These are phyloP conservation scores for Neoscytalidium dimidiatum DNA, from an alignment of 2,329 filamentous ascomycete species.

Conservation along the genomic window DNA sequence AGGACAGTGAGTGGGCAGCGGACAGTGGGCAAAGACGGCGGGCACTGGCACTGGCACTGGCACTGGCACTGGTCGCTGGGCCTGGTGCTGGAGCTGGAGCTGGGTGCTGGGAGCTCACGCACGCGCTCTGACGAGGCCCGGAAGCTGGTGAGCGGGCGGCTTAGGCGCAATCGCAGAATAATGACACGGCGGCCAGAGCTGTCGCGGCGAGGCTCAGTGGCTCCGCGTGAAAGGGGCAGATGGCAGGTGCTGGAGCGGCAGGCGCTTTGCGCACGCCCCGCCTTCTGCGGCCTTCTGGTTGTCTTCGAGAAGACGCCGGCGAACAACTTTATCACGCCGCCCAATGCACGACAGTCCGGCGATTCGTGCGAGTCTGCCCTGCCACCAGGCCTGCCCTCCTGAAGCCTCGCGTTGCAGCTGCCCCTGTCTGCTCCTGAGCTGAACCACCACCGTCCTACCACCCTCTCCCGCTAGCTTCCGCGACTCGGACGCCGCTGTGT, in stretches of 20 bases:
- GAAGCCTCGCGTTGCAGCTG: slow-evolving; percentile 4
- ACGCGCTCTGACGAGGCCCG: slow-evolving; percentile 17
- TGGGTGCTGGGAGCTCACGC: slow-evolving; percentile 13
- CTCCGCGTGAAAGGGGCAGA: slow-evolving; percentile 11
- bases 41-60: no score
- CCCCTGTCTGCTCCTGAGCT: slow-evolving; percentile 14
- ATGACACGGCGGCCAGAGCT: slow-evolving; percentile 13
- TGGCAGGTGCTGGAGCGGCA: background rate
- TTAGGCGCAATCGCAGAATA: slow-evolving; percentile 15
- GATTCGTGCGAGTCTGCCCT: slow-evolving; percentile 9
- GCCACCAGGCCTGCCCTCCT: slow-evolving; percentile 5
- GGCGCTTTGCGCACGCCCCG: background rate
- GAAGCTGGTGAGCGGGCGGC: slow-evolving; percentile 4
- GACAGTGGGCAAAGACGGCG: no score
- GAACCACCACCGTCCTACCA: background rate
- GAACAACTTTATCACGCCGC: slow-evolving; percentile 20
- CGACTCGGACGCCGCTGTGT: slow-evolving; percentile 4
- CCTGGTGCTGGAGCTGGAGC: background rate
- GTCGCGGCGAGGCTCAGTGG: slow-evolving; percentile 12
- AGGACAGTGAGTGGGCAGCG: no score
- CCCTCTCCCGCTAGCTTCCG: slow-evolving; percentile 15
- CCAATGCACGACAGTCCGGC: slow-evolving; percentile 11
- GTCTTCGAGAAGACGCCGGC: slow-evolving; percentile 17
- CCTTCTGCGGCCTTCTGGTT: slow-evolving; percentile 18
- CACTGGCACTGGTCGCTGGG: background rate